Evolutionary conservation across 73 alveolate genomes (phyloP).

Genomic region (Strombidium stylifer): DNA sequence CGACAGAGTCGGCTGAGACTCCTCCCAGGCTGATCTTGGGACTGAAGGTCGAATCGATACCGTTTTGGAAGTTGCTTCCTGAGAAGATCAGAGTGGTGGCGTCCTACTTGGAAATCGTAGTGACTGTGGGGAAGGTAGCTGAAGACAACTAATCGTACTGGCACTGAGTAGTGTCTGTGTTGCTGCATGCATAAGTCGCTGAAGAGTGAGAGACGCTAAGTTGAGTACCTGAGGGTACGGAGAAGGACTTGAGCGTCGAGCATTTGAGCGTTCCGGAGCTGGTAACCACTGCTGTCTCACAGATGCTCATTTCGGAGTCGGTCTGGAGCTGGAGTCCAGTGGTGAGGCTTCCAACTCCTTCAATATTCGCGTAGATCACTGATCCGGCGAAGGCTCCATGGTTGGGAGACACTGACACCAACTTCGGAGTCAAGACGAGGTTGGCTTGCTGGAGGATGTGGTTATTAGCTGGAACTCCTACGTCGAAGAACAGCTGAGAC

Average conservation of each 20-base stretch:
- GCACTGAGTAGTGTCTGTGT: too few species aligned
- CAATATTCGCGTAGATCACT: neutral
- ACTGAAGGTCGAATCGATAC: too few species aligned
- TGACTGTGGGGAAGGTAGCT: slow-evolving; percentile 4
- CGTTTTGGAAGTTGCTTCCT: slow-evolving; percentile 2
- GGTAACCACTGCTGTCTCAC: too few species aligned
- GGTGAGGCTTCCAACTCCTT: slow-evolving; percentile 14
- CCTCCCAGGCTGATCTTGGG: too few species aligned
- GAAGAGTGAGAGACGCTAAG: too few species aligned
- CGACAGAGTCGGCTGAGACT: slow-evolving; percentile 8
- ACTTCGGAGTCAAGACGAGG: slow-evolving; percentile 2
- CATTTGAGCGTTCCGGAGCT: too few species aligned
- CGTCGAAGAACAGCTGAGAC: neutral
- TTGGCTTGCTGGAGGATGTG: neutral
- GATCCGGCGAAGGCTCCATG: slow-evolving; percentile 23
- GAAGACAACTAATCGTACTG: neutral
- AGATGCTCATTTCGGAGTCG: too few species aligned
- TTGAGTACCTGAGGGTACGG: too few species aligned
- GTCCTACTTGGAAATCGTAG: neutral
- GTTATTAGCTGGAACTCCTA: neutral
- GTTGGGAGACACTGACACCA: neutral
- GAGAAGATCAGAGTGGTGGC: neutral
- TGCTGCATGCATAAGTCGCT: too few species aligned
- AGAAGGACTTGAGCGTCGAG: too few species aligned
- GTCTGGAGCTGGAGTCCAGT: neutral